Evolutionary conservation across 192 early-diverging fungal species (phyloP), one percentile per base, ranked within the genome.

Genomic region (Phycomyces blakesleeanus): DNA sequence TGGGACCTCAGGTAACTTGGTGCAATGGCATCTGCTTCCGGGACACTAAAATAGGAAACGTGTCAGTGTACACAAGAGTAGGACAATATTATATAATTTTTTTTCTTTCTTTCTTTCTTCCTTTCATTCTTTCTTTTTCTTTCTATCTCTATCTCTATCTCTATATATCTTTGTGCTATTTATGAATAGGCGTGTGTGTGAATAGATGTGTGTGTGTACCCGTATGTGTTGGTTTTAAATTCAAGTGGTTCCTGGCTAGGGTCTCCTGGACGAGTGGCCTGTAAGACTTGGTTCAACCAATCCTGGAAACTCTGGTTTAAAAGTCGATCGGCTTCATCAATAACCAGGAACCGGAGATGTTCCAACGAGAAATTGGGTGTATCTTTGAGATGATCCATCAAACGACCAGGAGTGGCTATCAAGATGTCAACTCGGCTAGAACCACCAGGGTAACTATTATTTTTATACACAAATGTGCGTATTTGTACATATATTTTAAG

Each of bases 271-370:
- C 81, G 83, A 18, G 80, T 81, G 0, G 90, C 81, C 26, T 80
- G 76, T 47, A 91, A 80, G 16, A 94, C 89, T 44, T 85, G 79
- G 9, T 69, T 71, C 42, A 98, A 76, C 97, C 97, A 98, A 50
- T 91, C 96, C 61, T 96, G 87, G 70, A 91, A 95, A 55, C 86
- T 88, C 72, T 97, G 93, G 64, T 91, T 91, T 55, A 99, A 76
- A 27, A 99, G 67, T 22, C 95, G 81, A 78, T 99, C 97, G 1
- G 97, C 97, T 67, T 99, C 97, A 80, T 99, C 97, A 54, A 98
- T 88, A 14, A 85, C 89, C 79, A 96, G 76, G 71, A 94, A 98
- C 63, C 93, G 79, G 49, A 98, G 72, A 74, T 98, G 93, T 55
- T 91, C 89, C 22, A 98, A 77, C 25, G 95, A 91, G 72, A 97